Conservation (phyloP, 2,329 filamentous ascomycete genomes). For the Fusarium camptoceras region DNA sequence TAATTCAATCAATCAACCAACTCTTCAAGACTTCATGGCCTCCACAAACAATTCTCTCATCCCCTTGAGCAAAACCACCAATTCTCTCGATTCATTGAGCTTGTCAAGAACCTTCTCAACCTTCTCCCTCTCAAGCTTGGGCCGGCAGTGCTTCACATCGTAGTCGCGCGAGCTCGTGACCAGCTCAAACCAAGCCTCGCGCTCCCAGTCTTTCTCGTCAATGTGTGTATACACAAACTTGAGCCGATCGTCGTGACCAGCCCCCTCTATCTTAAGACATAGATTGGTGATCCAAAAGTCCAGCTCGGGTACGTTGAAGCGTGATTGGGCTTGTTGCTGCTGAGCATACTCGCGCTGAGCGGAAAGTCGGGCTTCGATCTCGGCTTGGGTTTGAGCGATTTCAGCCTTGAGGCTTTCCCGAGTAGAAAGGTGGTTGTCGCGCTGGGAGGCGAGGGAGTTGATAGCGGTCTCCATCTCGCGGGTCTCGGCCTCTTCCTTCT, state of each 20-base stretch:
- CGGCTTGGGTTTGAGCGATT: constrained; percentile 74
- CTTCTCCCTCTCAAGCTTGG: constrained; percentile 83
- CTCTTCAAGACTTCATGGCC: constrained; percentile 65
- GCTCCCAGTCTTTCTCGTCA: constrained; percentile 86
- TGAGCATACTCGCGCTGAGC: constrained; percentile 78
- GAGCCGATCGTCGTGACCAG: constrained; percentile 83
- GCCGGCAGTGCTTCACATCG: constrained; percentile 82
- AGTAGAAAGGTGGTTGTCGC: constrained; percentile 68
- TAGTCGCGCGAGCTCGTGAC: constrained; percentile 86
- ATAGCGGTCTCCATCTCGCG: constrained; percentile 78
- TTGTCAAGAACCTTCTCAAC: constrained; percentile 81
- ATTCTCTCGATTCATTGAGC: constrained; percentile 83
- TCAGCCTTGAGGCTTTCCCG: constrained; percentile 70
- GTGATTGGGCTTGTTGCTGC: constrained; percentile 83
- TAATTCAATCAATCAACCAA: background rate
- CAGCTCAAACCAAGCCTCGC: constrained; percentile 94
- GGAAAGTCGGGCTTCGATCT: constrained; percentile 76
- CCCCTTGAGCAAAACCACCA: constrained; percentile 79
- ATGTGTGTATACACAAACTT: constrained; percentile 92
- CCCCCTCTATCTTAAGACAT: constrained; percentile 89
- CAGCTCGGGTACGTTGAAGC: constrained; percentile 91
- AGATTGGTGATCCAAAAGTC: constrained; percentile 96
- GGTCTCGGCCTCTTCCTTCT: constrained; percentile 81
- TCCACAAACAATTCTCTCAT: constrained; percentile 85
- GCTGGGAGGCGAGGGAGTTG: constrained; percentile 67